phyloP scores from a whole-genome alignment of 768 basidiomycete species.

The Neoboletus brunneissimus region DNA sequence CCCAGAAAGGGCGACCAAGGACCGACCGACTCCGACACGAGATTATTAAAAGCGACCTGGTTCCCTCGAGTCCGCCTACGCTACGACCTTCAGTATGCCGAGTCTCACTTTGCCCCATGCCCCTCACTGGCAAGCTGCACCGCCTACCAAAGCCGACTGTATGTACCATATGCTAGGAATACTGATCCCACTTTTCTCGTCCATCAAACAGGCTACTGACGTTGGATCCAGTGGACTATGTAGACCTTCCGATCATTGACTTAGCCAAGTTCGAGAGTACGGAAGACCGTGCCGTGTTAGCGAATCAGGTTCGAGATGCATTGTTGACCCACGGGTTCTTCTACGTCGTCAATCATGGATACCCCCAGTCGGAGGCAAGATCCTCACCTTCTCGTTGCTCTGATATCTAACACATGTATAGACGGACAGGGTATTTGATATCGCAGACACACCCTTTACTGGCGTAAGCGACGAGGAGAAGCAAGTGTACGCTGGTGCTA shows the following conservation, averaged over 20 bases:
- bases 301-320: slow-evolving; percentile 43
- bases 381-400: neutral
- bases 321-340: slow-evolving; percentile 45
- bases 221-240: slow-evolving; percentile 42
- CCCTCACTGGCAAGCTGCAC: slow-evolving; percentile 38
- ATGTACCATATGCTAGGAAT: slow-evolving; percentile 8
- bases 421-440: slow-evolving; percentile 48
- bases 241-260: slow-evolving; percentile 53
- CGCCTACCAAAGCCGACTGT: slow-evolving; percentile 36
- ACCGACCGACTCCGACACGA: neutral
- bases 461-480: slow-evolving; percentile 44
- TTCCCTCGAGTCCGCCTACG: neutral
- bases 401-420: slow-evolving; percentile 34
- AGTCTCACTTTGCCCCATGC: slow-evolving; percentile 31
- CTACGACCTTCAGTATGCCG: slow-evolving; percentile 24
- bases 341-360: slow-evolving; percentile 39
- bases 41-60: neutral
- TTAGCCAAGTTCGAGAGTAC: slow-evolving; percentile 39
- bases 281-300: slow-evolving; percentile 39
- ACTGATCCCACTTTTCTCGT: neutral
- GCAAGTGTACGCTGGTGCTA: slow-evolving; percentile 36
- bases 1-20: neutral
- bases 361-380: slow-evolving; percentile 37
- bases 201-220: neutral
- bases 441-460: slow-evolving; percentile 46